Evolutionary conservation across 495 filamentous ascomycete species (phyloP).

Genomic region (Aspergillus baeticus): DNA sequence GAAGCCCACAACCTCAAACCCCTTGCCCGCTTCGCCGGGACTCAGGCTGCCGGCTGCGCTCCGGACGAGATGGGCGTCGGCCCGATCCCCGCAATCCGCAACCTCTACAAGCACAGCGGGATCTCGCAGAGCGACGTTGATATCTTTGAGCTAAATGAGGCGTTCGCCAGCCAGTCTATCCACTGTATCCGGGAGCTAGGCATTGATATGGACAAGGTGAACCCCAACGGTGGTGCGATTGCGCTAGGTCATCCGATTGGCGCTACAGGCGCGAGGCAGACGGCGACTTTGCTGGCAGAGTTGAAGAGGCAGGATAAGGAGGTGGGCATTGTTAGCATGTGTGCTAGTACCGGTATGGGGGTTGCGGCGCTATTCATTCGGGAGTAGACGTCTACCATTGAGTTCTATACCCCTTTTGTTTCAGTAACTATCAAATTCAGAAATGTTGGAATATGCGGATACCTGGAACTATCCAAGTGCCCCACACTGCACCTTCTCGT

Average conservation of each 20-base stretch:
- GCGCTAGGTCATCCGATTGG: constrained; percentile 1
- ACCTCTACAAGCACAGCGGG: constrained; percentile 69
- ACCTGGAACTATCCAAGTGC: no score
- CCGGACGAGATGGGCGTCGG: constrained; percentile 93
- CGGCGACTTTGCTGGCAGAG: constrained; percentile 72
- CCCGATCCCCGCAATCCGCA: constrained; percentile 80
- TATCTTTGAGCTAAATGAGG: constrained; percentile 87
- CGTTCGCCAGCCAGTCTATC: constrained; percentile 86
- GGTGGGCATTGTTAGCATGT: constrained; percentile 75
- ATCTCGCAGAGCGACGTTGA: constrained; percentile 72
- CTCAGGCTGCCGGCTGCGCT: constrained; percentile 75
- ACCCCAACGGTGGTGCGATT: constrained; percentile 2
- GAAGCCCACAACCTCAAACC: constrained; percentile 75
- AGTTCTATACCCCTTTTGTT: no score
- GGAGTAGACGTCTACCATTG: constrained; percentile 48
- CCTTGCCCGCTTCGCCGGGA: constrained; percentile 82
- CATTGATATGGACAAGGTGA: constrained; percentile 57
- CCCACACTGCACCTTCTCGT: no score
- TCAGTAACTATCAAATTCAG: no score
- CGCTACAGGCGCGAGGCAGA: constrained; percentile 67
- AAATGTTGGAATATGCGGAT: no score
- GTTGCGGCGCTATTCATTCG: constrained; percentile 72
- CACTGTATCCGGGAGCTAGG: constrained; percentile 73
- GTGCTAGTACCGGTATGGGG: constrained; percentile 78
- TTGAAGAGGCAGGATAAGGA: constrained; percentile 66